phyloP scores from a whole-genome alignment of 805 yeast genomes.

The Suhomyces sp. region DNA sequence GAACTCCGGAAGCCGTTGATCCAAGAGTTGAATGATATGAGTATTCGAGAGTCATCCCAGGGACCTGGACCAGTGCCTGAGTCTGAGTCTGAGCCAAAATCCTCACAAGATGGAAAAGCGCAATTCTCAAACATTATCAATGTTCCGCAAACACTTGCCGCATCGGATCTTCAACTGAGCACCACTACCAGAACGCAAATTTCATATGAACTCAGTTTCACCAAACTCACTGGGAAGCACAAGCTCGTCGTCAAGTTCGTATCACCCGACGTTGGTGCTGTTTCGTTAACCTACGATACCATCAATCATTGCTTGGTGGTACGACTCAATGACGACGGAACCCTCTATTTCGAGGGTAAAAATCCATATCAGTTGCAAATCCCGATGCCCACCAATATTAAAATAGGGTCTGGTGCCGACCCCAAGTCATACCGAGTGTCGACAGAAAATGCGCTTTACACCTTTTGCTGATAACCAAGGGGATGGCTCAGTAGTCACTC shows the following conservation, averaged over 20 bases:
- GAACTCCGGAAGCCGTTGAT: constrained; percentile 44
- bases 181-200: no score
- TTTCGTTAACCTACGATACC: constrained; percentile 11
- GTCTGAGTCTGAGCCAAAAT: not conserved
- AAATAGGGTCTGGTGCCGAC: constrained; percentile 1
- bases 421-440: constrained; percentile 14
- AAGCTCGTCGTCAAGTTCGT: constrained; percentile 16
- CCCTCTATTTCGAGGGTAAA: constrained; percentile 12
- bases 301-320: constrained; percentile 10
- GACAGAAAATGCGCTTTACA: constrained; percentile 15
- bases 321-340: constrained; percentile 13
- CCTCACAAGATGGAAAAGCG: not conserved
- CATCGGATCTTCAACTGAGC: no score
- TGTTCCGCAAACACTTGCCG: no score
- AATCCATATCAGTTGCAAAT: constrained; percentile 10
- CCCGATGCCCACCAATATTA: constrained; percentile 7
- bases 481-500: no score
- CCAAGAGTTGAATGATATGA: constrained; percentile 47
- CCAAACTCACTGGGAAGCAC: constrained; percentile 3
- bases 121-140: no score
- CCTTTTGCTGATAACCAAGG: constrained; percentile 7
- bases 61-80: not conserved
- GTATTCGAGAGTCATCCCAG: constrained; percentile 1
- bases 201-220: constrained; percentile 3
- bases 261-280: constrained; percentile 15